A percentile compares a stretch with the other conserved stretches of the same genome.
phyloP scores from a whole-genome alignment of 495 filamentous ascomycete species.

The Talaromyces trachyspermus region DNA sequence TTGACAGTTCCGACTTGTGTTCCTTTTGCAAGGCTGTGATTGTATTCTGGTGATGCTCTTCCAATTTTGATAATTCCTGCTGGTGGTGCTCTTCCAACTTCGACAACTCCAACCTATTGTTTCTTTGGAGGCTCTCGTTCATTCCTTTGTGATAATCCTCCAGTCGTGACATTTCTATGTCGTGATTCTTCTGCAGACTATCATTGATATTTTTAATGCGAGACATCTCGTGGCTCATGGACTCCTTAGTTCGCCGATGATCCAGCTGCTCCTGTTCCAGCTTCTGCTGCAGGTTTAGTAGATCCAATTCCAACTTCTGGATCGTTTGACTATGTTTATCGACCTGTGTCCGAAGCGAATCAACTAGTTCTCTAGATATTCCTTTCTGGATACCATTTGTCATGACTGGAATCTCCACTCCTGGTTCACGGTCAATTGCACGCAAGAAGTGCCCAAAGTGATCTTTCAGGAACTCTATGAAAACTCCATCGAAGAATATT shows the following conservation, averaged over 20 bases:
- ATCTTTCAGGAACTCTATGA: constrained; percentile 92
- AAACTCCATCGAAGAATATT: constrained; percentile 76
- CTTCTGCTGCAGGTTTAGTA: constrained; percentile 58
- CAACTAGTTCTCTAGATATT: constrained; percentile 74
- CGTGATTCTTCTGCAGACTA: constrained; percentile 62
- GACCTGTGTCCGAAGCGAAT: constrained; percentile 70
- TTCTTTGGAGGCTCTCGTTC: constrained; percentile 36
- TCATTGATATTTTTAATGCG: constrained; percentile 64
- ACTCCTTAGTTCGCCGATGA: constrained; percentile 65
- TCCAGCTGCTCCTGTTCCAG: constrained; percentile 73
- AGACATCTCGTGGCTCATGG: constrained; percentile 53
- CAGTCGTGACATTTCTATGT: constrained; percentile 43
- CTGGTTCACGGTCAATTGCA: constrained; percentile 88
- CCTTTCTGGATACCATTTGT: constrained; percentile 75
- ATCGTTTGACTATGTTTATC: constrained; percentile 64
- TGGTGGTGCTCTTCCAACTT: constrained; percentile 42
- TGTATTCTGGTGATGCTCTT: constrained; percentile 39
- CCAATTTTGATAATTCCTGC: constrained; percentile 37
- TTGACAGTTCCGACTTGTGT: constrained; percentile 53
- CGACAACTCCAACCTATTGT: constrained; percentile 39
- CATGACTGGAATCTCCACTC: constrained; percentile 70
- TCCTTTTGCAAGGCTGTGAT: constrained; percentile 14
- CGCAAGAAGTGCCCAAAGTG: constrained; percentile 81
- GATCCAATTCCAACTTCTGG: constrained; percentile 58
- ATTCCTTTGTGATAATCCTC: constrained; percentile 38